phyloP scores from a whole-genome alignment of 768 basidiomycete species.

The Termitomyces titanicus region DNA sequence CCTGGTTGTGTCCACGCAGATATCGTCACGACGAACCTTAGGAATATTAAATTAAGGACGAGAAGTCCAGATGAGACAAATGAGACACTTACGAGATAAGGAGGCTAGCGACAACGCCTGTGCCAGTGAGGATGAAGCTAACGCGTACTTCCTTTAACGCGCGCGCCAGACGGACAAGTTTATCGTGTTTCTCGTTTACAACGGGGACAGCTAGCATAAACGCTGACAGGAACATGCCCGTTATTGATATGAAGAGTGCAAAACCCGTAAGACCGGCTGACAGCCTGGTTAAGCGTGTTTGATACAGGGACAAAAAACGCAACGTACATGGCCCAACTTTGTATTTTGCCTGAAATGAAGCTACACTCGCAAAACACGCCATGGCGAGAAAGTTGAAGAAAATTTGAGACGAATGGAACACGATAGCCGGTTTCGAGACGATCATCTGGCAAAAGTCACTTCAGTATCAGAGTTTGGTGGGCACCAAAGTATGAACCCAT shows the following conservation, averaged over 20 bases:
- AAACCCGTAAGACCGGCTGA: conserved; percentile 86
- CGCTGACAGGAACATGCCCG: conserved; percentile 67
- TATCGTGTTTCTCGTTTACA: conserved; percentile 83
- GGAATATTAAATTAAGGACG: conserved; percentile 1
- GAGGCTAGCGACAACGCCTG: conserved; percentile 62
- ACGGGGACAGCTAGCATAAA: conserved; percentile 80
- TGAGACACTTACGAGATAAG: conserved; percentile 66
- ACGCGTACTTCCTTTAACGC: conserved; percentile 82
- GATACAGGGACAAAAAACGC: neutral
- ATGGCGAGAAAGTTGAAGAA: conserved; percentile 94
- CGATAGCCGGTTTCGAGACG: conserved; percentile 77
- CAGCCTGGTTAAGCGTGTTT: neutral
- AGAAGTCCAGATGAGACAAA: neutral
- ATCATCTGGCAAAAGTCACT: conserved; percentile 60
- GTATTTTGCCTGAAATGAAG: conserved; percentile 85
- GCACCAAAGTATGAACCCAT: conserved; percentile 46
- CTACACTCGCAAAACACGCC: conserved; percentile 88
- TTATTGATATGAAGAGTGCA: conserved; percentile 74
- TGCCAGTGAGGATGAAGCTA: conserved; percentile 75
- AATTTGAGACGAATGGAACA: conserved; percentile 71
- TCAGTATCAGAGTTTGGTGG: neutral
- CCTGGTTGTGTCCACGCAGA: conserved; percentile 88
- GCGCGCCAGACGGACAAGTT: conserved; percentile 69
- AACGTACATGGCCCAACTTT: conserved; percentile 80
- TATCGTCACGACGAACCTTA: conserved; percentile 75